These are phyloP conservation scores for Boletus sensibilis DNA, from an alignment of 768 basidiomycete genomes.

Conservation along the genomic window DNA sequence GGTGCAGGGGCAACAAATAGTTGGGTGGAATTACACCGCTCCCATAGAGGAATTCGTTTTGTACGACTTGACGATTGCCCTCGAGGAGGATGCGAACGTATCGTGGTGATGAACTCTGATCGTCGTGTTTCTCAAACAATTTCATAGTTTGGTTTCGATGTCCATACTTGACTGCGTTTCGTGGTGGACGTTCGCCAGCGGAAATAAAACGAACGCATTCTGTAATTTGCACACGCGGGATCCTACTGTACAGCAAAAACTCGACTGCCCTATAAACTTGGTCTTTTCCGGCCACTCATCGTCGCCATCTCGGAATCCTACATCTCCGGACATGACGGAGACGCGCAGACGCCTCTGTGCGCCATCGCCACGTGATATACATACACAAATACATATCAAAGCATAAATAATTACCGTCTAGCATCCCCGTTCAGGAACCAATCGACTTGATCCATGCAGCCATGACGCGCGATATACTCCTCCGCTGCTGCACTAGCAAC, in stretches of 20 bases:
- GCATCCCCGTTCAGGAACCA: constrained; percentile 2
- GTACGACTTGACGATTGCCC: constrained; percentile 36
- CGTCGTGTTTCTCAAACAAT: neutral
- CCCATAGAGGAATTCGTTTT: constrained; percentile 43
- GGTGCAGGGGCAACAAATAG: constrained; percentile 37
- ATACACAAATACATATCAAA: neutral
- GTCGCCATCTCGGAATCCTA: neutral
- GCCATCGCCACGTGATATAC: neutral
- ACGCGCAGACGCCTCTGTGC: neutral
- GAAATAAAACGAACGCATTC: neutral
- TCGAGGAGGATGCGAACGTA: constrained; percentile 40
- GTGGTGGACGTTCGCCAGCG: neutral
- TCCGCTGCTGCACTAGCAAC: constrained; percentile 17
- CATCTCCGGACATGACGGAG: neutral
- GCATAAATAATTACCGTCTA: neutral
- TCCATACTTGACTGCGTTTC: neutral
- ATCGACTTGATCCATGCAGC: constrained; percentile 25
- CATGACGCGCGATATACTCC: constrained; percentile 15
- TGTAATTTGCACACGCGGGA: neutral
- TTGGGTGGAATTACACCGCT: constrained; percentile 39
- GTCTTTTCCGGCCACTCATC: too few species aligned
- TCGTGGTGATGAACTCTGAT: constrained; percentile 27
- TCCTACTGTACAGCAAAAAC: neutral
- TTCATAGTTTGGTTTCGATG: neutral
- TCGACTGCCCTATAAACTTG: neutral